These are phyloP conservation scores for Gautieria morchelliformis DNA, from an alignment of 768 basidiomycete species.

Conservation along the genomic window DNA sequence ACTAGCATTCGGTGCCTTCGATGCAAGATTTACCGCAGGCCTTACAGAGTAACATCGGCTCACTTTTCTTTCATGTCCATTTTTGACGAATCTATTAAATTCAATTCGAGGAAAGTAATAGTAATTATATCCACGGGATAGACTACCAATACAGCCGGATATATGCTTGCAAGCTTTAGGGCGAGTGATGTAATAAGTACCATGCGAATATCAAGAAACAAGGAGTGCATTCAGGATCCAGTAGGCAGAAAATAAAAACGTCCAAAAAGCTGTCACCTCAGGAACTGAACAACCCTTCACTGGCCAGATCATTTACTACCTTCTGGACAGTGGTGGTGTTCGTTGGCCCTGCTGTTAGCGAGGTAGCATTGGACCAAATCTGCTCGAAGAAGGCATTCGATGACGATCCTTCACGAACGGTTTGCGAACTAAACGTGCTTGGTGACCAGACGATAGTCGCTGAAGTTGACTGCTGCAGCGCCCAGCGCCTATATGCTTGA, in stretches of 20 bases:
- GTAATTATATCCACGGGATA: too few relatives aligned
- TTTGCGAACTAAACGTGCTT: constrained; percentile 35
- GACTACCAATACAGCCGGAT: too few relatives aligned
- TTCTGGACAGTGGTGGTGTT: neutral
- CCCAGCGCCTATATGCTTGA: constrained; percentile 42
- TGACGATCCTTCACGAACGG: constrained; percentile 42
- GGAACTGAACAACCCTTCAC: neutral
- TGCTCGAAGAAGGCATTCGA: constrained; percentile 33
- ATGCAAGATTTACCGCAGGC: too few relatives aligned
- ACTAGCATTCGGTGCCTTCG: too few relatives aligned
- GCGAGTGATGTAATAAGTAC: neutral
- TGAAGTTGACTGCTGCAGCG: constrained; percentile 29
- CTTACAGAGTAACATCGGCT: too few relatives aligned
- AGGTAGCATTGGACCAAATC: constrained; percentile 37
- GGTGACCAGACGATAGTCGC: constrained; percentile 42
- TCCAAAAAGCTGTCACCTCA: neutral
- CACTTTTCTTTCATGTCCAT: too few relatives aligned
- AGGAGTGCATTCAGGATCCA: neutral
- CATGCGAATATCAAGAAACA: neutral
- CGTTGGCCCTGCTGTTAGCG: neutral
- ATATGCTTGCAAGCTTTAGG: too few relatives aligned
- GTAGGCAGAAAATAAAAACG: neutral
- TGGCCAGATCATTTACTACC: neutral
- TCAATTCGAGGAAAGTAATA: too few relatives aligned
- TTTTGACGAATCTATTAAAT: too few relatives aligned